A percentile compares a stretch with the other conserved stretches of the same genome.
These are phyloP conservation scores for Podospora conica DNA, from an alignment of 495 filamentous ascomycete genomes.

Conservation along the genomic window DNA sequence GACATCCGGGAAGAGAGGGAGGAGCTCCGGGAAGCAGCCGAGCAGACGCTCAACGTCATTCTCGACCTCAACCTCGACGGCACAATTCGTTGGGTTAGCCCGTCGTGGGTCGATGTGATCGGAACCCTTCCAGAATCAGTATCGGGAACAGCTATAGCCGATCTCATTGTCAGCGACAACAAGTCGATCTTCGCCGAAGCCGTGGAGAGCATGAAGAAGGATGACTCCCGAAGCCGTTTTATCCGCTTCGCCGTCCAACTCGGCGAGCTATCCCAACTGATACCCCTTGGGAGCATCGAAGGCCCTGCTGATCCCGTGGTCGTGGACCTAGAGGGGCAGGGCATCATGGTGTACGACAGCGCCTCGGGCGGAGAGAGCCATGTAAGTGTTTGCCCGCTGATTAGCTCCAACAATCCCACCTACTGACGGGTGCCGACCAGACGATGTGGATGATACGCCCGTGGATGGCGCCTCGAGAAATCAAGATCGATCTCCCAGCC, in stretches of 20 bases:
- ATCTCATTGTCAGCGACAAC: slow-evolving; percentile 69
- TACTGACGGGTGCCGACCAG: slow-evolving; percentile 41
- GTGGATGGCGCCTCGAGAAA: slow-evolving; percentile 79
- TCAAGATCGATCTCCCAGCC: slow-evolving; percentile 88
- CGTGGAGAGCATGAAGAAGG: slow-evolving; percentile 80
- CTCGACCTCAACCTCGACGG: slow-evolving; percentile 86
- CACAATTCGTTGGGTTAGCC: slow-evolving; percentile 88
- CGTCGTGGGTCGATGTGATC: slow-evolving; percentile 92
- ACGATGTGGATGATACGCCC: slow-evolving; percentile 99
- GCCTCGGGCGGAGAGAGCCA: slow-evolving; percentile 81
- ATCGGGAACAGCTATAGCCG: slow-evolving; percentile 68
- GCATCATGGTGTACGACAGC: slow-evolving; percentile 94
- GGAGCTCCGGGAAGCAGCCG: slow-evolving; percentile 89
- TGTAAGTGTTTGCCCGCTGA: slow-evolving; percentile 49
- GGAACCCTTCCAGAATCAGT: slow-evolving; percentile 70
- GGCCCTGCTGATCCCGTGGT: slow-evolving; percentile 44
- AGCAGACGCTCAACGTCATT: slow-evolving; percentile 94
- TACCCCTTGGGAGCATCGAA: slow-evolving; percentile 42
- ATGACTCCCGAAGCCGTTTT: slow-evolving; percentile 88
- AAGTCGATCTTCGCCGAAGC: slow-evolving; percentile 72
- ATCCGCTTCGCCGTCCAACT: slow-evolving; percentile 76
- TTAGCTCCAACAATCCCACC: not conserved
- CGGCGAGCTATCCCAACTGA: slow-evolving; percentile 66
- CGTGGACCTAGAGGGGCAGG: slow-evolving; percentile 85
- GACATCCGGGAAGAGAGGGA: slow-evolving; percentile 68